Evolutionary conservation across 768 basidiomycete species (phyloP).

Genomic region (Calocybe gangraenosa): DNA sequence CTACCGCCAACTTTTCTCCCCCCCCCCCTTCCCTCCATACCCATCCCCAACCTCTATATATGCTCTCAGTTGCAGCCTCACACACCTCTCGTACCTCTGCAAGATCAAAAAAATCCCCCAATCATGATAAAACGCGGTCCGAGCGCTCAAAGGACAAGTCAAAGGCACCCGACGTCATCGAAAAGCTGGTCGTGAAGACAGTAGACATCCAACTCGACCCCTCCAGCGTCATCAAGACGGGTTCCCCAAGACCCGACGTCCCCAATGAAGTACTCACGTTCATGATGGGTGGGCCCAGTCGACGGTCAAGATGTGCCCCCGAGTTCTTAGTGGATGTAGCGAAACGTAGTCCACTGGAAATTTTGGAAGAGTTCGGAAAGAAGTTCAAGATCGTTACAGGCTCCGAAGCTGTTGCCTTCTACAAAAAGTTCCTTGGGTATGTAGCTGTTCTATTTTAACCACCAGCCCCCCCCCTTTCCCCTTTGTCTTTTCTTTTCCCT

Average conservation of each 20-base stretch:
- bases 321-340: conserved; percentile 42
- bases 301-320: conserved; percentile 38
- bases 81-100: conserved; percentile 14
- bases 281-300: conserved; percentile 33
- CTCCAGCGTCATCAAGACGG: neutral
- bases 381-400: conserved; percentile 39
- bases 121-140: conserved; percentile 5
- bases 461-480: too few relatives aligned
- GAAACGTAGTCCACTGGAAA: conserved; percentile 23
- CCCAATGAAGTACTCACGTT: conserved; percentile 26
- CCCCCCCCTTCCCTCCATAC: conserved; percentile 1
- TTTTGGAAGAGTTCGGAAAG: conserved; percentile 27
- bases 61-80: conserved; percentile 17
- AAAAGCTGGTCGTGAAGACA: conserved; percentile 16
- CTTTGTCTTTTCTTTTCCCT: neutral
- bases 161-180: conserved; percentile 6
- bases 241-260: conserved; percentile 13
- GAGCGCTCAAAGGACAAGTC: conserved; percentile 1
- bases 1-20: neutral
- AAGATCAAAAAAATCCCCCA: conserved; percentile 15
- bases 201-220: conserved; percentile 9
- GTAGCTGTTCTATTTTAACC: conserved; percentile 15
- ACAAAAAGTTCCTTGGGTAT: conserved; percentile 37
- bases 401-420: conserved; percentile 35
- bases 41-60: conserved; percentile 8